Base-by-base conservation (phyloP, 2,329 filamentous ascomycete genomes). In the Arachnopeziza araneosa region DNA sequence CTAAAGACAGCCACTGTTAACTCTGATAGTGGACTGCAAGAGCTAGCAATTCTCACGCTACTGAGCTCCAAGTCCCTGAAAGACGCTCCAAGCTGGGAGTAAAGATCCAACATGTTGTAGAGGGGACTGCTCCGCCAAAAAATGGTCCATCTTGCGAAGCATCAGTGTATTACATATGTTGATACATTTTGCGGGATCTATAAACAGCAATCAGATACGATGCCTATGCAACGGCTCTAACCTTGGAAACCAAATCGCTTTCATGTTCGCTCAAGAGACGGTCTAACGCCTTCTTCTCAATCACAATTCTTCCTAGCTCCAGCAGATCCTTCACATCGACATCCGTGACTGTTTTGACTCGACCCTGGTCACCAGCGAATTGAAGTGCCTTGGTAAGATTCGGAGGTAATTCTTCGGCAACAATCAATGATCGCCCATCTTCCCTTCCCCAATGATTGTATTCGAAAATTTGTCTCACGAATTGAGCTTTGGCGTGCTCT, bases 271-370 rank as follows among this genome's bases (percentile, higher is more conserved):
- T 76, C 69, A 97, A 81, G 72, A 98, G 85, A 73, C 84, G 81
- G 74, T 87, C 82, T 70, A 99, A 79, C 44, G 93, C 93, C 50
- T 79, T 77, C 73, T 89, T 85, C 82, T 99, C 95, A 69, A 99
- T 85, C 62, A 99, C 86, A 62, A 99, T 79, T 70, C 92, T 86
- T 57, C 90, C 89, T 57, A 88, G 86, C 78, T 95, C 90, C 66
- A 99, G 77, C 65, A 99, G 76, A 74, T 98, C 90, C 83, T 98
- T 99, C 64, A 99, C 91, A 75, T 98, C 95, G 44, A 99, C 91
- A 64, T 96, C 89, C n/a, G 82, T 78, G 61, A 88, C 79, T 60
- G 84, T 82, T 67, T 92, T 78, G 9, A 88, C 87, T 59, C 85
- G 83, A 22, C 89, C 91, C 63, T 92, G 83, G 69, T 83, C 78